These are phyloP conservation scores for Tremella yokohamensis DNA, from an alignment of 768 basidiomycete species.

Conservation along the genomic window DNA sequence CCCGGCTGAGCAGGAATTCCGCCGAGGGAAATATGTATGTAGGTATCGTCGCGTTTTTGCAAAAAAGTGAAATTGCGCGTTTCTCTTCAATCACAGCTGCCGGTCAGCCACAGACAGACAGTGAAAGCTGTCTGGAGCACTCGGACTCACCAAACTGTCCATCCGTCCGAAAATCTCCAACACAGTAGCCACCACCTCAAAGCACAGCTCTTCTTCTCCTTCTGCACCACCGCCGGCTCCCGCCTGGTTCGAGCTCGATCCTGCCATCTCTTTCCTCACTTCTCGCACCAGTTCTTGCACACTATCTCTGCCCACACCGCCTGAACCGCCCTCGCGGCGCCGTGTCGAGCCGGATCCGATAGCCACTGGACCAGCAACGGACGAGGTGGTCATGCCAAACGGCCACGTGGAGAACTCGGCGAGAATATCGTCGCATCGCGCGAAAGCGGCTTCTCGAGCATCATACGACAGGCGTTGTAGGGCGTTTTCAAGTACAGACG, in stretches of 20 bases:
- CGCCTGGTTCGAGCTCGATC: slow-evolving; percentile 18
- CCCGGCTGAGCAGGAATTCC: too few relatives aligned
- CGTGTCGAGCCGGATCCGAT: slow-evolving; percentile 58
- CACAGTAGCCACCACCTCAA: slow-evolving; percentile 88
- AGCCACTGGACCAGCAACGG: slow-evolving; percentile 51
- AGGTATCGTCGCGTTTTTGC: too few relatives aligned
- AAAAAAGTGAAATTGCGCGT: too few relatives aligned
- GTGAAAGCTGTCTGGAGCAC: background rate
- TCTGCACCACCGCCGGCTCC: slow-evolving; percentile 45
- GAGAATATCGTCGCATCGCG: slow-evolving; percentile 87
- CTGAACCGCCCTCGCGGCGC: slow-evolving; percentile 56
- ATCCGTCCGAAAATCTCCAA: slow-evolving; percentile 88
- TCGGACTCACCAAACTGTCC: slow-evolving; percentile 67
- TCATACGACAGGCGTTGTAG: slow-evolving; percentile 85
- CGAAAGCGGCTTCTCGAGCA: slow-evolving; percentile 87
- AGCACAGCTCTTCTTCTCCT: slow-evolving; percentile 63
- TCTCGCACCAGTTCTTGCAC: slow-evolving; percentile 53
- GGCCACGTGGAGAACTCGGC: slow-evolving; percentile 90
- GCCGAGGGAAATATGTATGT: too few relatives aligned
- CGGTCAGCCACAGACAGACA: too few relatives aligned
- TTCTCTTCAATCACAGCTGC: too few relatives aligned
- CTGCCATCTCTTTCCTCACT: slow-evolving; percentile 52
- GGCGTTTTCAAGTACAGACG: slow-evolving; percentile 91
- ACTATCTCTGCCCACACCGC: slow-evolving; percentile 51
- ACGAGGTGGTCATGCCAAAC: slow-evolving; percentile 59